Conservation (phyloP, 768 basidiomycete species). For the Xanthoconium purpureum region DNA sequence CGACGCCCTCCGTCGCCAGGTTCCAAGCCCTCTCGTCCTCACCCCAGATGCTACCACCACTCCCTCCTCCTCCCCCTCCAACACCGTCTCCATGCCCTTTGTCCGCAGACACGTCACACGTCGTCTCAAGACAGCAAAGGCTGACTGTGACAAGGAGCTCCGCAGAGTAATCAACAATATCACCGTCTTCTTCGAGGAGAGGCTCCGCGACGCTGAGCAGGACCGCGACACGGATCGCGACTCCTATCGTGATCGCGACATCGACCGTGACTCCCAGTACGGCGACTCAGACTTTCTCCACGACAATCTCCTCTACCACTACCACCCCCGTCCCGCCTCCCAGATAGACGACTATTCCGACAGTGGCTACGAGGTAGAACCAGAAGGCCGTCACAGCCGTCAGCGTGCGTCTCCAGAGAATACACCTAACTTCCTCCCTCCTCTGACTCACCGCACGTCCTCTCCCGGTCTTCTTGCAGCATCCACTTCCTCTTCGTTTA, state of each 20-base stretch:
- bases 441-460: constrained; percentile 54
- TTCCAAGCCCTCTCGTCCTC: constrained; percentile 79
- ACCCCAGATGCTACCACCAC: constrained; percentile 49
- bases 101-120: constrained; percentile 91
- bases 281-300: constrained; percentile 55
- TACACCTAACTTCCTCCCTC: constrained; percentile 33
- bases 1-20: constrained; percentile 46
- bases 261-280: constrained; percentile 56
- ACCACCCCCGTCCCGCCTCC: constrained; percentile 53
- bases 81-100: constrained; percentile 88
- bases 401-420: constrained; percentile 69
- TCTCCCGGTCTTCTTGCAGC: constrained; percentile 58
- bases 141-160: constrained; percentile 95
- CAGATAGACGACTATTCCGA: constrained; percentile 77
- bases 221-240: constrained; percentile 63
- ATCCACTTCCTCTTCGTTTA: constrained; percentile 57
- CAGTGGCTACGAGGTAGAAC: constrained; percentile 79
- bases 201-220: constrained; percentile 73
- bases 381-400: constrained; percentile 57
- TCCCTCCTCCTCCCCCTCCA: constrained; percentile 39
- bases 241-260: constrained; percentile 42
- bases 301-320: constrained; percentile 60
- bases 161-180: constrained; percentile 92
- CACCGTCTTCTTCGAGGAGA: constrained; percentile 91
- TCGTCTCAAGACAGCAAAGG: constrained; percentile 90